Evolutionary conservation across 345 rosid species (phyloP).

Genomic region (Eucalyptus albens): DNA sequence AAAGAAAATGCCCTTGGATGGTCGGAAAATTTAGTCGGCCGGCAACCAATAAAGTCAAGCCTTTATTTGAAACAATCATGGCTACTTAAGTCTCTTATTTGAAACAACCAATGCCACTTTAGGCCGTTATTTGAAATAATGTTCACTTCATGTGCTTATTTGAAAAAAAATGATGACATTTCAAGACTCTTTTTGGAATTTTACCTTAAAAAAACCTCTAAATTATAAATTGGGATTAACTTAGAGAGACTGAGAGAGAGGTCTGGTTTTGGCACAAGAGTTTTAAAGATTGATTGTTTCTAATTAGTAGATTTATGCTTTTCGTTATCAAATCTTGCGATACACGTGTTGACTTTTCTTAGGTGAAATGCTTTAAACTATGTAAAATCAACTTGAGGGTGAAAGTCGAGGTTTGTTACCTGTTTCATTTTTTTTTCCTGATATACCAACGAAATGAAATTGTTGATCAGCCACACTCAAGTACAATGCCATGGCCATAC

Average conservation of each 20-base stretch:
- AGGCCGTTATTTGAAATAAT: fast-evolving
- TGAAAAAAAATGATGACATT: too few species aligned
- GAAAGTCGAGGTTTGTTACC: neutral
- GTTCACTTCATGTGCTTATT: fast-evolving
- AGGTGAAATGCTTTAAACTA: neutral
- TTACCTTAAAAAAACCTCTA: fast-evolving
- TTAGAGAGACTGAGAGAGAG: neutral
- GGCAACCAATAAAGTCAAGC: fast-evolving
- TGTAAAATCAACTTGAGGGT: neutral
- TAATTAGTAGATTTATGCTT: neutral
- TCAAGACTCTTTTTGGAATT: fast-evolving
- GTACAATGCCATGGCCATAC: neutral
- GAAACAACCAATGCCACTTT: too few species aligned
- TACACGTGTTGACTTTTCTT: neutral
- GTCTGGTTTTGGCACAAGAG: neutral
- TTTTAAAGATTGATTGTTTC: neutral
- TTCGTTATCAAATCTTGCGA: neutral
- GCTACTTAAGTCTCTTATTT: too few species aligned
- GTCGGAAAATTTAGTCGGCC: fast-evolving
- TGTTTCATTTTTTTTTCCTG: neutral
- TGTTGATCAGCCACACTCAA: neutral
- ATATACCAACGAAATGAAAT: neutral
- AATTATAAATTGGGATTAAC: neutral
- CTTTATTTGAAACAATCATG: too few species aligned
- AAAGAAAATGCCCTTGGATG: too few species aligned